Base-by-base conservation (phyloP, 768 basidiomycete genomes). In the Trametes maxima region DNA sequence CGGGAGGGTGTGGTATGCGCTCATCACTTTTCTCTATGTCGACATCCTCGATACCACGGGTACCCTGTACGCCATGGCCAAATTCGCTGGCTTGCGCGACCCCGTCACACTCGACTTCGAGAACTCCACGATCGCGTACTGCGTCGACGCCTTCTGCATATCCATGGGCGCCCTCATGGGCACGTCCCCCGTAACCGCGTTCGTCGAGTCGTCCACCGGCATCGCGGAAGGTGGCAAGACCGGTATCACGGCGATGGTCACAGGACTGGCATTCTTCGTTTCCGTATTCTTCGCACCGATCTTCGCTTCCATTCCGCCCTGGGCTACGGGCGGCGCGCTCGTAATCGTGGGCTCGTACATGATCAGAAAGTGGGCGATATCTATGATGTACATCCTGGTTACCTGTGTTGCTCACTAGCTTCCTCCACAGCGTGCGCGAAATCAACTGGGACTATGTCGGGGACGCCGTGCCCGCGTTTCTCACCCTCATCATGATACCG, bases 391-490 rank as follows among this genome's bases (percentile, higher is more conserved):
- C 22, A 12, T 37, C 21, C 11, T 39, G 13, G n/a, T 63, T 35
- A 16, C 5, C 24, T 3, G 16, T 0, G 28, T 3, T 8, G 8
- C 28, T 33, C 28, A 33, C 17, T 46, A 2, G 10, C 28, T 2
- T 33, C 2, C 10, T 40, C 24, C 49, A 2, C 51, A 88, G 86
- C 67, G 89, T 91, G 21, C 81, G 85, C 36, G 92, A 92, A 46
- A 88, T 95, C 73, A 95, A 95, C 74, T 95, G 92, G 92, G 81
- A 88, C 68, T 95, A 93, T 70, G 80, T 90, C 21, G 92, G 92
- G 7, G 92, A 94, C 69, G 83, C 88, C n/a, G 84, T 94, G 0
- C 92, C 92, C 14, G 91, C 92, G 0, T 94, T 95, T 79, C 74
- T 95, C 48, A 90, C 89, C 0, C 76, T 95, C 59, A 79, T 94